Evolutionary conservation across 2,329 filamentous ascomycete genomes (phyloP).

Genomic region (Leptographium flavum): DNA sequence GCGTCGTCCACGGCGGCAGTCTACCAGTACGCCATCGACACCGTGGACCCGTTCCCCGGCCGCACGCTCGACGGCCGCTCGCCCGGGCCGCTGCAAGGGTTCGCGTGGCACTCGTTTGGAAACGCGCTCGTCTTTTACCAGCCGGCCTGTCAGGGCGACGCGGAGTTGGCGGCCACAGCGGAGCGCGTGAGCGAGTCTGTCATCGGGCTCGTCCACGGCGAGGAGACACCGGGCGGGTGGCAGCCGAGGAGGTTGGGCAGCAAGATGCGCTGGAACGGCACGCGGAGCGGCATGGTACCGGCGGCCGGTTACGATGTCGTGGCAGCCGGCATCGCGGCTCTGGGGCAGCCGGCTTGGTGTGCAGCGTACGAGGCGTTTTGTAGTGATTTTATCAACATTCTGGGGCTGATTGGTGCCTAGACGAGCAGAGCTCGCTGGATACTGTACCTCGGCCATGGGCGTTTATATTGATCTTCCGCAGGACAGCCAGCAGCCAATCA

Average conservation of each 20-base stretch:
- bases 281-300: neutral
- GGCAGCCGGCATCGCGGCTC: neutral
- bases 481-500: constrained; percentile 4
- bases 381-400: neutral
- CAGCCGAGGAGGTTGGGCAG: neutral
- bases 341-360: neutral
- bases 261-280: constrained; percentile 5
- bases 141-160: constrained; percentile 2
- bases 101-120: constrained; percentile 7
- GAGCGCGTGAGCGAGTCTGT: neutral
- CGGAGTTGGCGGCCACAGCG: constrained; percentile 2
- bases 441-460: too few relatives aligned
- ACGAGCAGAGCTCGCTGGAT: neutral
- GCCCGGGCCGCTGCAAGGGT: neutral
- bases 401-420: neutral
- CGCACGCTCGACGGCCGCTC: neutral
- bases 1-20: neutral
- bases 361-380: neutral
- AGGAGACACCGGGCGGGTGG: neutral
- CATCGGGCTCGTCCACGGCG: neutral
- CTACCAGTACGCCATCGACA: constrained; percentile 4
- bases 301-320: neutral
- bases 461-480: neutral
- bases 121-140: constrained; percentile 5
- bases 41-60: constrained; percentile 3